Evolutionary conservation across 345 rosid species (phyloP).

Genomic region (Salix purpurea): DNA sequence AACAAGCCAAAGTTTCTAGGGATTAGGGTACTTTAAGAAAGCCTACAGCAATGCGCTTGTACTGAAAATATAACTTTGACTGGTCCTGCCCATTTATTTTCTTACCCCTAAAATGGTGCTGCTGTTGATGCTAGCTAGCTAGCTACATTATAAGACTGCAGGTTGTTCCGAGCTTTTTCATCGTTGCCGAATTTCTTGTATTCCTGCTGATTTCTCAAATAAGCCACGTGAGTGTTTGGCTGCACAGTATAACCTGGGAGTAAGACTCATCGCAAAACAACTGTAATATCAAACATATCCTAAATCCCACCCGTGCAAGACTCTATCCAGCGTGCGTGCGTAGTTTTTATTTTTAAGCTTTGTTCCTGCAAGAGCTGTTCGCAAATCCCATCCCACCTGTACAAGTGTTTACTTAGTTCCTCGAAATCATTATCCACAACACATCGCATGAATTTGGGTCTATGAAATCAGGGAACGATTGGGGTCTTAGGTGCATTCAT

Average conservation of each 20-base stretch:
- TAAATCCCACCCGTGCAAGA: too few species aligned
- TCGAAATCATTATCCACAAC: too few species aligned
- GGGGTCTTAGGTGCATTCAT: background rate
- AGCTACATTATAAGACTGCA: too few species aligned
- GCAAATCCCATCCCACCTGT: background rate
- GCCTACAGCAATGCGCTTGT: constrained; percentile 22
- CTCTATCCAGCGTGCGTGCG: too few species aligned
- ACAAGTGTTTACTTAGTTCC: background rate
- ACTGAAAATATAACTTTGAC: constrained; percentile 21
- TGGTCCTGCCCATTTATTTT: constrained; percentile 10
- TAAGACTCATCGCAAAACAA: fast-evolving
- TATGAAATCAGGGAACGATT: background rate
- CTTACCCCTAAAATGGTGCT: background rate
- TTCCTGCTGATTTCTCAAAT: too few species aligned
- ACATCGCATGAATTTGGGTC: background rate
- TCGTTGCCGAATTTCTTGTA: constrained; percentile 14
- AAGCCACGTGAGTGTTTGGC: too few species aligned
- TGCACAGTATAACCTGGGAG: fast-evolving
- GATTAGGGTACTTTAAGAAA: constrained; percentile 36
- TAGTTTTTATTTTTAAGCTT: too few species aligned
- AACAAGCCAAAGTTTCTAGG: constrained; percentile 26
- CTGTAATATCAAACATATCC: too few species aligned
- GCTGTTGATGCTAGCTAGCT: background rate
- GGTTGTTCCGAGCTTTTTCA: background rate
- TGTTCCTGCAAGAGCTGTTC: too few species aligned